phyloP scores from a whole-genome alignment of 257 asterid genomes.

The Solanum paucissectum region DNA sequence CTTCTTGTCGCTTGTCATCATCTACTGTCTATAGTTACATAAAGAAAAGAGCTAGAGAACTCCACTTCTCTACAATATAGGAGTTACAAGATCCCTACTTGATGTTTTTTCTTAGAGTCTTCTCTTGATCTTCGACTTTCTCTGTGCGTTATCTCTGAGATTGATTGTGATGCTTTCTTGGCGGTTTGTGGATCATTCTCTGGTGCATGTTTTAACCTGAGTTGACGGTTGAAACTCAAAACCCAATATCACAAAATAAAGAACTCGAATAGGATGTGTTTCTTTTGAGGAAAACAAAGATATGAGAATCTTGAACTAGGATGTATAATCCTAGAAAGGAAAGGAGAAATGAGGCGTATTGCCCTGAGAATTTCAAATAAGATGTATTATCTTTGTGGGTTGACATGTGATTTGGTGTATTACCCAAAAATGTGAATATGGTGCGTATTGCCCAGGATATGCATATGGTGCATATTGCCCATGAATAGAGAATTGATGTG shows the following conservation, averaged over 20 bases:
- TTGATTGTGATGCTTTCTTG: background rate
- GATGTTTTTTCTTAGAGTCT: background rate
- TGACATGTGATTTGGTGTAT: background rate
- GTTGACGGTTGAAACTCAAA: background rate
- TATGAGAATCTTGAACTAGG: background rate
- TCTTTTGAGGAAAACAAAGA: no score
- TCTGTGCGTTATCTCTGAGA: background rate
- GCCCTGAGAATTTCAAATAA: no score
- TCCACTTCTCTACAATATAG: background rate
- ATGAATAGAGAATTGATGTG: background rate
- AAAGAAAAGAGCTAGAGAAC: no score
- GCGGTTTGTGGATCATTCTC: background rate
- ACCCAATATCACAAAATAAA: background rate
- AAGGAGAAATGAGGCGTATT: no score
- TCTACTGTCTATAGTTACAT: no score
- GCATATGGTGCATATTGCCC: no score
- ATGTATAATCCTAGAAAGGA: background rate
- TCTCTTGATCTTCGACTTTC: background rate
- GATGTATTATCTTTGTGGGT: background rate
- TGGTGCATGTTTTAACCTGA: no score
- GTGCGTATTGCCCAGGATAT: no score
- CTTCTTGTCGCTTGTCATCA: no score
- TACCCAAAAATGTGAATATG: background rate
- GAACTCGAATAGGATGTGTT: no score
- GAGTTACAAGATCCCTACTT: background rate